Evolutionary conservation across 257 asterid genomes (phyloP).

Genomic region (Fraxinus excelsior): DNA sequence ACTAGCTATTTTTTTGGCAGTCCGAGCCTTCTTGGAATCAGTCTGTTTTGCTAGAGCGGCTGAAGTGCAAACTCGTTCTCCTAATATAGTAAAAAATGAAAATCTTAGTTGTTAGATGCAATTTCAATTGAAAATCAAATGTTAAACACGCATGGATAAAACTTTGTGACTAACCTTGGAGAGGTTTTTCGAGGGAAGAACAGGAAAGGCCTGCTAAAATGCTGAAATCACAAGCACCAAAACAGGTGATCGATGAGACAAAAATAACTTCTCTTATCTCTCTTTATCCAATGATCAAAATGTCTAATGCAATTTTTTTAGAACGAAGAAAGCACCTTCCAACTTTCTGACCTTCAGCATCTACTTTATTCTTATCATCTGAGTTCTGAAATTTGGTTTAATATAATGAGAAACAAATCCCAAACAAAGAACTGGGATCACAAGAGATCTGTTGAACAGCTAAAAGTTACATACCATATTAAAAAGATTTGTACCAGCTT

Average conservation of each 20-base stretch:
- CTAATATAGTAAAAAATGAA: not conserved
- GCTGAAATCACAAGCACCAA: slow-evolving; percentile 26
- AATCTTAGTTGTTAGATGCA: not conserved
- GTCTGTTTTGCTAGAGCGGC: slow-evolving; percentile 39
- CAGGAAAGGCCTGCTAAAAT: slow-evolving; percentile 14
- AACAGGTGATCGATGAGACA: not conserved
- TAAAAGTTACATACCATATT: slow-evolving; percentile 19
- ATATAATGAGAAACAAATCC: slow-evolving; percentile 22
- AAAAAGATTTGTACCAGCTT: slow-evolving; percentile 20
- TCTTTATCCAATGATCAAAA: not conserved
- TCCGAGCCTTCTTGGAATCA: slow-evolving; percentile 46
- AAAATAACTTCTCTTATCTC: not conserved
- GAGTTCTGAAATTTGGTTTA: slow-evolving; percentile 27
- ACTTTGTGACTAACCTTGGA: slow-evolving; percentile 37
- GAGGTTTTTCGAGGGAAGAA: slow-evolving; percentile 21
- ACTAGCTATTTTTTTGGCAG: slow-evolving; percentile 70
- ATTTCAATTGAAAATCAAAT: not conserved
- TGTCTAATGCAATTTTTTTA: not conserved
- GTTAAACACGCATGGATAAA: not conserved
- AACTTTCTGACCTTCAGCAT: slow-evolving; percentile 25
- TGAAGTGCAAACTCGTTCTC: slow-evolving; percentile 63
- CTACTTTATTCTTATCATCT: slow-evolving; percentile 22
- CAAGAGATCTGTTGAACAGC: not conserved
- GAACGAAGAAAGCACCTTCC: slow-evolving; percentile 28
- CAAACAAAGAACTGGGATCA: not conserved